Evolutionary conservation across 768 basidiomycete genomes (phyloP), one percentile per base, ranked within the genome.

Genomic region (Termitomyces bulborhizus): DNA sequence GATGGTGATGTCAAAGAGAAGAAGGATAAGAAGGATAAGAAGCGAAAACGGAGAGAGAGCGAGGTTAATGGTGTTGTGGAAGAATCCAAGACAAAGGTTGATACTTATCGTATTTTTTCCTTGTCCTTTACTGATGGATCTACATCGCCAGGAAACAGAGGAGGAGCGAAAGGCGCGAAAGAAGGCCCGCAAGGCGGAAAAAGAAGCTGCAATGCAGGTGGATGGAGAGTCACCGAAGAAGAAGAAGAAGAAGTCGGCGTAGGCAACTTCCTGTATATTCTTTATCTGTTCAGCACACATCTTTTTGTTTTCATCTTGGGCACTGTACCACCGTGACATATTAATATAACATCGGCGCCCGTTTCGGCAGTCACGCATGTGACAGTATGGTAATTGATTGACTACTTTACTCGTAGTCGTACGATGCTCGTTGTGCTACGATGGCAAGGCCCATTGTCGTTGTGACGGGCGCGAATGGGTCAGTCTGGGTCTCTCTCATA

Each of bases 101-200:
- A 72, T 68, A 57, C 62, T 34, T 12, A n/a, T 45, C 3, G 3
- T 13, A 56, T 56, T 54, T 42, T 53, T 57, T 29, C 29, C 51
- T n/a, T 36, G 26, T 32, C 36, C 8, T 55, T 43, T 55, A 31
- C 43, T 24, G 26, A 55, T 24, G 24, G n/a, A 55, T 59, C 43
- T 62, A 36, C 55, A 39, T 53, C 47, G 42, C 13, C 47, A 83
- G 64, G 90, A 93, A 74, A 89, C 89, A 29, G 87, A 90, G 69
- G 88, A 86, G 58, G 89, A 93, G 69, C 81, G 83, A 56, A 93
- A 92, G 71, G 88, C 85, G 36, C 78, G 76, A 65, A 91, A 85
- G 71, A 85, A 85, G 73, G 88, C 86, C 2, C 76, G 76, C 61
- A 90, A 90, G 67, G 90, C 86, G 15, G 86, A 86, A 66, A 92